Base-by-base conservation (phyloP, 768 basidiomycete genomes). In the Pisolithus sp. region DNA sequence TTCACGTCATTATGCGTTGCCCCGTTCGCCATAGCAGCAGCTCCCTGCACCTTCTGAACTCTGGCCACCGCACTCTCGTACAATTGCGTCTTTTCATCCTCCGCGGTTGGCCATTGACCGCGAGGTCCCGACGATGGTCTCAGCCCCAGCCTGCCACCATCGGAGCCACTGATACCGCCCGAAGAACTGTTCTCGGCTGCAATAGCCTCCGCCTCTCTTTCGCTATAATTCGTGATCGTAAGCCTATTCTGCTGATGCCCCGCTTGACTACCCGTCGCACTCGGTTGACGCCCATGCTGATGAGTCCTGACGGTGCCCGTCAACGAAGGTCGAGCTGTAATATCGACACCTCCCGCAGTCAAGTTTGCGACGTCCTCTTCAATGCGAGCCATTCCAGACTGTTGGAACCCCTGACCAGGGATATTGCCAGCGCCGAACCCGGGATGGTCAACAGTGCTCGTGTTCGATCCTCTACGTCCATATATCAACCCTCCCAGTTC, bases 181-280 rank as follows among this genome's bases (percentile, higher is more conserved):
- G 49, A 26, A 2, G 30, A 43, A 17, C 58, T 51, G 17, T 57
- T 65, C 10, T 64, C 68, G 28, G 54, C 76, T 66, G 49, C 79
- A 71, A 56, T 78, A 75, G 54, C 78, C 73, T 60, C 82, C 18
- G 30, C 49, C 48, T 70, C 68, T 38, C 64, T 60, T 30, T 76
- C 72, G 18, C 65, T 69, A 31, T 64, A 57, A 52, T 78, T 78
- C 34, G 70, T 69, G 31, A 76, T 65, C 42, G 76, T 76, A 12
- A 77, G 58, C 4, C 76, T 64, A 46, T 68, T 69, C 38, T 63
- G 63, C 13, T 63, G 39, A 8, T 48, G 40, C 20, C 23, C 26
- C 9, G 43, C 24, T 26, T 50, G 52, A 5, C 24, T 38, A 3
- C 44, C 51, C 15, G 40, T 55, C n/a, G 64, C 63, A 18, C 67